A percentile compares a stretch with the other conserved stretches of the same genome.
Conservation (phyloP, 2,329 filamentous ascomycete species). For the Fusarium subglutinans region DNA sequence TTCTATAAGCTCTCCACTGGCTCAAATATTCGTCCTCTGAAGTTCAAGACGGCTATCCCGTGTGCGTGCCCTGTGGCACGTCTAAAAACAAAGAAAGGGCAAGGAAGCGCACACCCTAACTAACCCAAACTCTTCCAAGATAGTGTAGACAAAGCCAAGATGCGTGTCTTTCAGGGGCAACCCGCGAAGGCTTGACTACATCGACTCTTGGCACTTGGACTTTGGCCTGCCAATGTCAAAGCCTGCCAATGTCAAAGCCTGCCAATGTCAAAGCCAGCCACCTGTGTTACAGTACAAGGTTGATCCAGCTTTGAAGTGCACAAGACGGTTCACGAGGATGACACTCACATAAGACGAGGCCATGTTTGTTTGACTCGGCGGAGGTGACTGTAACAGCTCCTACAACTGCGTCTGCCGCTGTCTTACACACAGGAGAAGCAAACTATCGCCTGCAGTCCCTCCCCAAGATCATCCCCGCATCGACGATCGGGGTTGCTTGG, state of each 20-base stretch:
- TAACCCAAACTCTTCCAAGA: background rate
- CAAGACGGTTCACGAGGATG: constrained; percentile 23
- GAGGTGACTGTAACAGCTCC: background rate
- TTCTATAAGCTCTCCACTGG: background rate
- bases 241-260: background rate
- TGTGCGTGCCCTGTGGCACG: background rate
- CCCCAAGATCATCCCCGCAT: constrained; percentile 9
- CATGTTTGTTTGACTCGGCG: constrained; percentile 20
- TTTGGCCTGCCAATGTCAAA: background rate
- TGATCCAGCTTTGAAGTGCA: constrained; percentile 6
- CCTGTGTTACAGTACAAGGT: constrained; percentile 2
- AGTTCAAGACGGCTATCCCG: background rate
- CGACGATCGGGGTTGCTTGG: constrained; percentile 25
- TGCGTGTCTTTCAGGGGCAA: constrained; percentile 12
- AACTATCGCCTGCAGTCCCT: constrained; percentile 26
- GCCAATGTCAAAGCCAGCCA: constrained; percentile 3
- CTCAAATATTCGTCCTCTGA: background rate
- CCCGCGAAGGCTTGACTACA: background rate
- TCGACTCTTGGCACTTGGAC: background rate
- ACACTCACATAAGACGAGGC: constrained; percentile 14
- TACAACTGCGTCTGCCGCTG: constrained; percentile 6
- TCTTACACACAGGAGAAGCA: constrained; percentile 12
- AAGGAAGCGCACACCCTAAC: constrained; percentile 3
- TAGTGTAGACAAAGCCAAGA: constrained; percentile 11
- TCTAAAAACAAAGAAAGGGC: background rate